Percentiles rank a stretch among this genome's conserved stretches.
Conservation (phyloP, 768 basidiomycete genomes). For the Boletus sp. region DNA sequence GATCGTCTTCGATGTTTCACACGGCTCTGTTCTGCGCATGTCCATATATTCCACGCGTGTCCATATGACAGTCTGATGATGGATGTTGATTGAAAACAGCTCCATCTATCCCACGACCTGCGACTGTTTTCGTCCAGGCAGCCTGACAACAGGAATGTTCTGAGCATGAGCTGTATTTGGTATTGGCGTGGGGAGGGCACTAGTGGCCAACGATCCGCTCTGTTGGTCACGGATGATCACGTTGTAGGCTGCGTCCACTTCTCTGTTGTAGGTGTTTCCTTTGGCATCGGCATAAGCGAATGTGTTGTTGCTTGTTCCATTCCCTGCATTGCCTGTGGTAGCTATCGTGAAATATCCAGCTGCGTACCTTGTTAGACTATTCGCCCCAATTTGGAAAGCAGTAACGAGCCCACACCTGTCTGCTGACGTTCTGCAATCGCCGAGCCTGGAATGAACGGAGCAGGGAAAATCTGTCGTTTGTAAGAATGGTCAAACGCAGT, state of each 20-base stretch:
- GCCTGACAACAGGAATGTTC: constrained; percentile 20
- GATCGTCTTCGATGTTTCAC: not conserved
- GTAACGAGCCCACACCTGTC: constrained; percentile 40
- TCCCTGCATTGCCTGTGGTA: constrained; percentile 51
- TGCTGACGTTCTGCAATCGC: constrained; percentile 58
- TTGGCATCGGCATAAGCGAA: constrained; percentile 56
- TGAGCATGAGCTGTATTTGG: not conserved
- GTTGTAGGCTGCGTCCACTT: constrained; percentile 58
- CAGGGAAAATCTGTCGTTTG: constrained; percentile 52
- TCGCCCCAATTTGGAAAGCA: not conserved
- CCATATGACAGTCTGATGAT: constrained; percentile 1
- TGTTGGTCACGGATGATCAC: constrained; percentile 59
- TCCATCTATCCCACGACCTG: not conserved
- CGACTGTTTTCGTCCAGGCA: constrained; percentile 34
- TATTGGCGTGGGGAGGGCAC: constrained; percentile 3
- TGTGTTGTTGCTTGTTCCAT: constrained; percentile 68
- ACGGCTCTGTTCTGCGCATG: constrained; percentile 3
- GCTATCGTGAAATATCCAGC: constrained; percentile 49
- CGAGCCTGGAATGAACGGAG: constrained; percentile 56
- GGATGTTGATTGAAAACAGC: not conserved
- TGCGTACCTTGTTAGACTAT: constrained; percentile 16
- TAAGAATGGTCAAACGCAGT: constrained; percentile 67
- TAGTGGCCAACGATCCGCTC: constrained; percentile 45
- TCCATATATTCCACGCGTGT: constrained; percentile 9
- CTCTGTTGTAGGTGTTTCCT: constrained; percentile 60